These are phyloP conservation scores for Scutellaria barbata DNA, from an alignment of 257 asterid species.

Conservation along the genomic window DNA sequence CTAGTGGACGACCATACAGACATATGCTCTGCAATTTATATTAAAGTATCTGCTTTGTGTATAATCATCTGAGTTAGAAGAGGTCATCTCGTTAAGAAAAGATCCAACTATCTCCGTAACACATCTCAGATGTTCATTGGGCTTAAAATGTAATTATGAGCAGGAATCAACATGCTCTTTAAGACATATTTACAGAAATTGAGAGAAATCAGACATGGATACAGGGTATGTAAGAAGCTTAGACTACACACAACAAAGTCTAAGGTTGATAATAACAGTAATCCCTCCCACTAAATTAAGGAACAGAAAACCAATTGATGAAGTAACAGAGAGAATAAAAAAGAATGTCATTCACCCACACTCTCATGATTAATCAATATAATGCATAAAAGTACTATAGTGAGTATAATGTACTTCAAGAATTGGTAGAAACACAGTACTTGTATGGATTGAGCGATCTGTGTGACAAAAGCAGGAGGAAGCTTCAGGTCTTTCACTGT, in stretches of 20 bases:
- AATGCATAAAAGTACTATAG: not conserved
- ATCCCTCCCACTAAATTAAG: not conserved
- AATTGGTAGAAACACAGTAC: constrained; percentile 45
- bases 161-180: constrained; percentile 20
- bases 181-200: not conserved
- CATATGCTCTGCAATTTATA: not conserved
- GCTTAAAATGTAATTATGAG: constrained; percentile 5
- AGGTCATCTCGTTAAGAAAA: constrained; percentile 1
- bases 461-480: constrained; percentile 89
- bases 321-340: not conserved
- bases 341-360: constrained; percentile 18
- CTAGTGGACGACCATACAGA: not conserved
- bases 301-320: constrained; percentile 6
- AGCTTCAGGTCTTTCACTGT: constrained; percentile 92
- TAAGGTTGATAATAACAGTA: not conserved
- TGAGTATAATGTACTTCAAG: constrained; percentile 7
- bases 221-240: constrained; percentile 3
- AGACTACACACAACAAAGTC: constrained; percentile 9
- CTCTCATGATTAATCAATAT: constrained; percentile 14
- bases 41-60: not conserved
- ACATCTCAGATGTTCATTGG: not conserved
- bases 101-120: not conserved
- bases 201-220: constrained; percentile 2
- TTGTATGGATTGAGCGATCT: constrained; percentile 93
- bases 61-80: not conserved